Evolutionary conservation across 176 grass and related monocot genomes (phyloP).

Genomic region (Secale cereale): DNA sequence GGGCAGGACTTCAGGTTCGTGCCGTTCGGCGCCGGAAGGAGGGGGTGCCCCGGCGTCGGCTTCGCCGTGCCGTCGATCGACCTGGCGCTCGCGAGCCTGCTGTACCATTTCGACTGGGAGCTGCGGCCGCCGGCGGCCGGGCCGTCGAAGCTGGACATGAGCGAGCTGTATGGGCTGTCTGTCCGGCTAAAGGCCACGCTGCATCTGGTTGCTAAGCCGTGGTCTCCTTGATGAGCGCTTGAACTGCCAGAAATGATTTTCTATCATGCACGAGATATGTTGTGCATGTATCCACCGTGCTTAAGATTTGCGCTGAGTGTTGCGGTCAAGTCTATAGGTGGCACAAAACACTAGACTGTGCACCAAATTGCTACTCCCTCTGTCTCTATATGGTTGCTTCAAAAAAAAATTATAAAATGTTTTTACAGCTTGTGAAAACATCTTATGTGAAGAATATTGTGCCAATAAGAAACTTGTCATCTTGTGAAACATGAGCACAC

Average conservation of each 20-base stretch:
- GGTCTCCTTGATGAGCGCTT: slow-evolving; percentile 1
- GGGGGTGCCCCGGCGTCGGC: slow-evolving; percentile 43
- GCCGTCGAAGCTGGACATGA: slow-evolving; percentile 8
- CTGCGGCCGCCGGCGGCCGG: background rate
- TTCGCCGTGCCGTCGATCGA: slow-evolving; percentile 36
- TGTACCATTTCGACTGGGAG: slow-evolving; percentile 40
- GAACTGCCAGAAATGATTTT: background rate
- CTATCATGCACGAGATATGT: background rate
- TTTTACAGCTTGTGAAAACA: too few relatives aligned
- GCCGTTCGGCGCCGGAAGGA: slow-evolving; percentile 56
- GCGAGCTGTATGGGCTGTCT: slow-evolving; percentile 24
- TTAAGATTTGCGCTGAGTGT: too few relatives aligned
- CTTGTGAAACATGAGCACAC: too few relatives aligned
- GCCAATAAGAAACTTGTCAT: too few relatives aligned
- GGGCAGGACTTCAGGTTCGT: slow-evolving; percentile 47
- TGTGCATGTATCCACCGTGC: background rate
- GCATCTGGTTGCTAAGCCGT: background rate
- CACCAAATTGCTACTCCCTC: too few relatives aligned
- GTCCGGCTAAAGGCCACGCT: slow-evolving; percentile 9
- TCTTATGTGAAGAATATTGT: too few relatives aligned
- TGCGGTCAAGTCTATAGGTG: too few relatives aligned
- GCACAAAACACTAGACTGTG: too few relatives aligned
- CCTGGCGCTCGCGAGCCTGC: slow-evolving; percentile 18
- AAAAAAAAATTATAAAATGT: too few relatives aligned
- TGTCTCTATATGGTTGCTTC: too few relatives aligned